These are phyloP conservation scores for Ruellia speciosa DNA, from an alignment of 305 asterid species.

Conservation along the genomic window DNA sequence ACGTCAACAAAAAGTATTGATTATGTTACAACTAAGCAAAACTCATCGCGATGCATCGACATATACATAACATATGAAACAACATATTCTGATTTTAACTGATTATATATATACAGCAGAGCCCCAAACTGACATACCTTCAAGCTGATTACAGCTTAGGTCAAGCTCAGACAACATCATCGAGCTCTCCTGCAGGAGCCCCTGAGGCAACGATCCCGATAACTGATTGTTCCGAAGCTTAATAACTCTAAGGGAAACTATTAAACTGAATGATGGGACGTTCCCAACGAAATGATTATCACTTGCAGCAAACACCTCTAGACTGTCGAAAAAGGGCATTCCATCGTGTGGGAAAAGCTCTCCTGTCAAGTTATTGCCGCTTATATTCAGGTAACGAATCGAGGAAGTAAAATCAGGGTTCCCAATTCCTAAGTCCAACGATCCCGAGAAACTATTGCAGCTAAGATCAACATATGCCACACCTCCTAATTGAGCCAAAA, in stretches of 20 bases:
- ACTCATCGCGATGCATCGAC: too few relatives aligned
- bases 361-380: conserved; percentile 54
- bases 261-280: conserved; percentile 62
- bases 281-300: conserved; percentile 51
- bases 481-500: conserved; percentile 47
- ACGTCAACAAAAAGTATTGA: background rate
- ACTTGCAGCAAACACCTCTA: conserved; percentile 73
- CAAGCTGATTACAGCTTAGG: conserved; percentile 67
- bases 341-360: conserved; percentile 83
- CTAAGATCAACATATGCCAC: conserved; percentile 56
- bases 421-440: conserved; percentile 59
- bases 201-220: conserved; percentile 71
- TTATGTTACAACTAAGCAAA: too few relatives aligned
- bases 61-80: too few relatives aligned
- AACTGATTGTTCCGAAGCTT: conserved; percentile 51
- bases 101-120: background rate
- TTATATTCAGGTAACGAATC: conserved; percentile 50
- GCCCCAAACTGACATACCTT: conserved; percentile 37
- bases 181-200: conserved; percentile 72
- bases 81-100: too few relatives aligned
- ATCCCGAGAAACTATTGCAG: conserved; percentile 54
- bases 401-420: conserved; percentile 47
- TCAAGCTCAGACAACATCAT: conserved; percentile 73
- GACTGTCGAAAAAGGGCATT: conserved; percentile 64
- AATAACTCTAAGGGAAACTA: conserved; percentile 64